Conservation (phyloP, 1,284 basidiomycete genomes). For the Naganishia sp. region DNA sequence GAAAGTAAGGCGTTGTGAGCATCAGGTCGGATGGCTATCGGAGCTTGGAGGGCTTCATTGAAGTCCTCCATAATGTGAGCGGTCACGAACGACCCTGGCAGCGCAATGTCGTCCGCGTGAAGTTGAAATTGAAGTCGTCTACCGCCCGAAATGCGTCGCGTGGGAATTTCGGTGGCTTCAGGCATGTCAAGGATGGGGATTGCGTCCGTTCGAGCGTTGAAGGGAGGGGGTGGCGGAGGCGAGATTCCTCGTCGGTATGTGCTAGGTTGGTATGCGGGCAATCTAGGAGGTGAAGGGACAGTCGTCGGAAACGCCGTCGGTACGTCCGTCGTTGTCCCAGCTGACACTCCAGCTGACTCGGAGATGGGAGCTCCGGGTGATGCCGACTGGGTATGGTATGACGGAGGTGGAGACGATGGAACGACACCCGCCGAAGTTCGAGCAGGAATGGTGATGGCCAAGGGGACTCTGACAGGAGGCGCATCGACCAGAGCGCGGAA, state of each 20-base stretch:
- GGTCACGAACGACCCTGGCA: background rate
- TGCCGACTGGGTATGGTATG: slow-evolving; percentile 1
- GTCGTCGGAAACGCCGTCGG: background rate
- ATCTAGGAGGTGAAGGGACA: slow-evolving; percentile 8
- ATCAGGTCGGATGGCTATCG: background rate
- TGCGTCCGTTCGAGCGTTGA: slow-evolving; percentile 24
- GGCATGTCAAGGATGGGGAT: slow-evolving; percentile 1
- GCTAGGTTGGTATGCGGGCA: slow-evolving; percentile 18
- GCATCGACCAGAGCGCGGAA: slow-evolving; percentile 17
- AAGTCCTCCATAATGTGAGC: background rate
- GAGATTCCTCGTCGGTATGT: slow-evolving; percentile 24
- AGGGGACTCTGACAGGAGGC: background rate
- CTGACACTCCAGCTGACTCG: background rate
- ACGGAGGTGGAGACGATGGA: slow-evolving; percentile 15
- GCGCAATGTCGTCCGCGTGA: too few relatives aligned
- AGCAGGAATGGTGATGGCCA: background rate
- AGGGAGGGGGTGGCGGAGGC: slow-evolving; percentile 21
- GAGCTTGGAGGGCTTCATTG: background rate
- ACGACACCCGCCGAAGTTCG: background rate
- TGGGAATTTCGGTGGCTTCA: background rate
- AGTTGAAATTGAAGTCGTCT: background rate
- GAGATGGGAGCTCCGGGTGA: background rate
- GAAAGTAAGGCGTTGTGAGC: background rate
- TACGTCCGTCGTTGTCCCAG: background rate
- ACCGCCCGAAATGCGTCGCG: background rate